phyloP scores from a whole-genome alignment of 805 yeast species.

The Gaillardinia entomophila region DNA sequence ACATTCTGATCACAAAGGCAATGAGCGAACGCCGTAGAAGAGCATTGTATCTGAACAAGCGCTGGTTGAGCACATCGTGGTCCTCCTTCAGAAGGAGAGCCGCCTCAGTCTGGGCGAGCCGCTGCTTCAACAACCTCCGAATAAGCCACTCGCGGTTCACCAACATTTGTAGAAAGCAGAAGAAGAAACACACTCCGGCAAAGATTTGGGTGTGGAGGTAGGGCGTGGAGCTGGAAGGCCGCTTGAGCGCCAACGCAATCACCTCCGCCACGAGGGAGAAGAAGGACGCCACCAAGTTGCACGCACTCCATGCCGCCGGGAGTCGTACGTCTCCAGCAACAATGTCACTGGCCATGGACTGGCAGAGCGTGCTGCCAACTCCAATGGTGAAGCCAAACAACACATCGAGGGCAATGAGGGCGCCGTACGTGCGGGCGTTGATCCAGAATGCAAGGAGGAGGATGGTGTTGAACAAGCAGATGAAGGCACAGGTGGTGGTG shows the following conservation, averaged over 20 bases:
- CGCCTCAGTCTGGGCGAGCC: background rate
- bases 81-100: background rate
- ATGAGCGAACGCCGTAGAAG: background rate
- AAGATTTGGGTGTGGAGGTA: constrained; percentile 57
- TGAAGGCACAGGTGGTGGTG: constrained; percentile 23
- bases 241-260: background rate
- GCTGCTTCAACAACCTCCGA: constrained; percentile 24
- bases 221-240: constrained; percentile 23
- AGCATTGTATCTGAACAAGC: background rate
- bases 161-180: constrained; percentile 36
- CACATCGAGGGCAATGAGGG: constrained; percentile 24
- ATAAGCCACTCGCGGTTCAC: constrained; percentile 51
- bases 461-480: constrained; percentile 18
- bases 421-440: constrained; percentile 25
- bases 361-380: constrained; percentile 15
- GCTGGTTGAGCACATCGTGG: background rate
- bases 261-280: background rate
- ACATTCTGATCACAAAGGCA: background rate
- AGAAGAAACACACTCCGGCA: constrained; percentile 46
- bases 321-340: background rate
- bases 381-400: constrained; percentile 28
- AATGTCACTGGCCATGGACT: constrained; percentile 6
- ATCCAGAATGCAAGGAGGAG: constrained; percentile 34
- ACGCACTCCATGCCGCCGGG: background rate
- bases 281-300: background rate